phyloP scores from a whole-genome alignment of 805 yeast genomes.

The Yarrowia sp. region DNA sequence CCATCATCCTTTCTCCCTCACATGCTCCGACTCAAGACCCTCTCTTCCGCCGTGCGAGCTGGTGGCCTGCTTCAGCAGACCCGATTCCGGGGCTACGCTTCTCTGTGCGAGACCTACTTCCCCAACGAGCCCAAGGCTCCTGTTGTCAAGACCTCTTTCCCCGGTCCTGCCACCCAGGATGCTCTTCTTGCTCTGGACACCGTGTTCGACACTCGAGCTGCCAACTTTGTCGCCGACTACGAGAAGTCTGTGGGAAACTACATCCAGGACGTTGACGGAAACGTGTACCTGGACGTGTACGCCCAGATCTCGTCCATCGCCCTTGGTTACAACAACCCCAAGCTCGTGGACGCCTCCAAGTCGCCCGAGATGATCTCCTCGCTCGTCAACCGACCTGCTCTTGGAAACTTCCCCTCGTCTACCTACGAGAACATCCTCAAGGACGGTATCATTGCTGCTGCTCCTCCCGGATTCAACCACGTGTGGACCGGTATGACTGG shows the following conservation, averaged over 20 bases:
- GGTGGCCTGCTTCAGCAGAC: constrained; percentile 12
- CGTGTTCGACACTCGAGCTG: constrained; percentile 75
- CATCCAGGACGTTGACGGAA: constrained; percentile 81
- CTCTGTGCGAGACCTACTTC: constrained; percentile 54
- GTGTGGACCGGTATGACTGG: constrained; percentile 86
- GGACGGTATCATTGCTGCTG: constrained; percentile 70
- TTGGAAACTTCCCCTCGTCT: constrained; percentile 78
- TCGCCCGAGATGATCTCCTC: constrained; percentile 75
- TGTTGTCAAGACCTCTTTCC: constrained; percentile 64
- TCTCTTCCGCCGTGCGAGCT: constrained; percentile 33
- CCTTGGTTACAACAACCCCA: constrained; percentile 86
- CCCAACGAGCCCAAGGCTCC: constrained; percentile 85
- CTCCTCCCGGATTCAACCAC: constrained; percentile 77
- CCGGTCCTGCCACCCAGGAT: constrained; percentile 74
- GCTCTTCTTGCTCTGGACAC: constrained; percentile 61
- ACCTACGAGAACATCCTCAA: constrained; percentile 59
- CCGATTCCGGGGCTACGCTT: constrained; percentile 40
- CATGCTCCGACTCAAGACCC: constrained; percentile 36
- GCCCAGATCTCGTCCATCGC: constrained; percentile 88
- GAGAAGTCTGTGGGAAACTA: constrained; percentile 79
- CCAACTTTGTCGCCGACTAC: constrained; percentile 79
- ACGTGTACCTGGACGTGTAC: constrained; percentile 73
- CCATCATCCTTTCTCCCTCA: background rate
- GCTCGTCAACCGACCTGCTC: constrained; percentile 81
- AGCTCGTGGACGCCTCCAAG: constrained; percentile 68